Evolutionary conservation across 345 rosid genomes (phyloP), one percentile per base, ranked within the genome.

Genomic region (Syzygium jambos): DNA sequence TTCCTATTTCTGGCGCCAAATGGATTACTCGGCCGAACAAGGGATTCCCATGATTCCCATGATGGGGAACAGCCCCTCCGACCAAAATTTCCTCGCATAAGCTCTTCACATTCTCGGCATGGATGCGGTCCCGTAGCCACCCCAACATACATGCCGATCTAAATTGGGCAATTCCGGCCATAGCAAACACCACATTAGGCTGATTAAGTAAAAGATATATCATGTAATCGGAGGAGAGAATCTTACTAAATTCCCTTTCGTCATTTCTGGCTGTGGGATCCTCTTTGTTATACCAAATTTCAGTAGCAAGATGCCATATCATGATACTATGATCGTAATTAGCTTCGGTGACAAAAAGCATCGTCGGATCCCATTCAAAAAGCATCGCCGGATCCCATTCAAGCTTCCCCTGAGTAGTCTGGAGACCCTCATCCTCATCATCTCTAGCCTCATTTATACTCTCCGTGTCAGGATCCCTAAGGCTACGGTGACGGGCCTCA

Each of bases 101-200:
- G 68, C 17, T 0, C 68, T 55, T 21, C 59, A 22, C 5, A 55
- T 22, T 9, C 0, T 55, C 0, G 59, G 5, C 0, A 55, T 0
- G 10, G 25, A 21, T 19, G 4, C 0, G 0, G 0, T 0, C 0
- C 9, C 0, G 2, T 13, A 61, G 9, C 29, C 2, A 2, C 68
- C 0, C 0, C 17, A n/a, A 61, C 0, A 1, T 6, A 6, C 0
- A 7, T 0, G 34, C 17, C 17, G 29, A 61, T 61, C 4, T 61
- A 3, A n/a, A n/a, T 59, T 3, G 68, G 17, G 68, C 34, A 27
- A n/a, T n/a, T 34, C 34, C 17, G 17, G 9, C 34, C 7, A 25
- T 16, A 12, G 16, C 30, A 0, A 8, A 59, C 16, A 61, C 2
- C 68, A 61, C 15, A n/a, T 11, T 11, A 11, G 30, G 8, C 16